Percentiles rank a stretch among this genome's conserved stretches.
These are phyloP conservation scores for Cutaneotrichosporon arboriforme DNA, from an alignment of 1,284 basidiomycete genomes.

Conservation along the genomic window DNA sequence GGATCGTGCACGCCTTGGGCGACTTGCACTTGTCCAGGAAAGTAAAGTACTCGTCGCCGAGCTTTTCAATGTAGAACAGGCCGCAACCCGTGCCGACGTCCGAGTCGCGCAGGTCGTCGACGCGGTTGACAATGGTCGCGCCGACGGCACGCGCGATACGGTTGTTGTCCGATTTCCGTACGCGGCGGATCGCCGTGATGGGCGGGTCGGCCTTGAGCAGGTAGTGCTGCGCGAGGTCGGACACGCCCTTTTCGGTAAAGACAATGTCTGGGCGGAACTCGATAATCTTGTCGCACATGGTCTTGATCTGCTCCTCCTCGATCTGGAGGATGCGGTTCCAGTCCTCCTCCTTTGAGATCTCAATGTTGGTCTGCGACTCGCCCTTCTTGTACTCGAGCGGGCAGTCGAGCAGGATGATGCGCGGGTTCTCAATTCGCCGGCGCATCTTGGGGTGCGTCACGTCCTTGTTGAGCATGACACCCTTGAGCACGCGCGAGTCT, in stretches of 20 bases:
- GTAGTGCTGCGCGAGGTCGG: conserved; percentile 90
- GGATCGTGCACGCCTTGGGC: conserved; percentile 98
- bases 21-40: conserved; percentile 86
- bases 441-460: conserved; percentile 98
- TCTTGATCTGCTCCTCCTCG: conserved; percentile 95
- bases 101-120: conserved; percentile 86
- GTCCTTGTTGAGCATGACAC: conserved; percentile 98
- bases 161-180: conserved; percentile 98
- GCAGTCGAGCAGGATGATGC: conserved; percentile 89
- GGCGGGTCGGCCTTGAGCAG: conserved; percentile 70
- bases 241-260: conserved; percentile 96
- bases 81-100: conserved; percentile 93
- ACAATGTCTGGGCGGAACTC: conserved; percentile 94
- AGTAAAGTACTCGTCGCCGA: conserved; percentile 98
- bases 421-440: conserved; percentile 79
- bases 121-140: conserved; percentile 92
- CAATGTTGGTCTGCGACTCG: conserved; percentile 97
- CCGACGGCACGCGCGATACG: conserved; percentile 93
- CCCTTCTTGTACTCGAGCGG: conserved; percentile 99
- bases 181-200: conserved; percentile 85
- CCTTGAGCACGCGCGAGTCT: conserved; percentile 76
- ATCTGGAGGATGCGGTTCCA: conserved; percentile 91
- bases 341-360: conserved; percentile 89
- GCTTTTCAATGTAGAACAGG: conserved; percentile 91
- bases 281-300: conserved; percentile 76